Base-by-base conservation (phyloP, 306 rosid species). In the Lathyrus sativus region DNA sequence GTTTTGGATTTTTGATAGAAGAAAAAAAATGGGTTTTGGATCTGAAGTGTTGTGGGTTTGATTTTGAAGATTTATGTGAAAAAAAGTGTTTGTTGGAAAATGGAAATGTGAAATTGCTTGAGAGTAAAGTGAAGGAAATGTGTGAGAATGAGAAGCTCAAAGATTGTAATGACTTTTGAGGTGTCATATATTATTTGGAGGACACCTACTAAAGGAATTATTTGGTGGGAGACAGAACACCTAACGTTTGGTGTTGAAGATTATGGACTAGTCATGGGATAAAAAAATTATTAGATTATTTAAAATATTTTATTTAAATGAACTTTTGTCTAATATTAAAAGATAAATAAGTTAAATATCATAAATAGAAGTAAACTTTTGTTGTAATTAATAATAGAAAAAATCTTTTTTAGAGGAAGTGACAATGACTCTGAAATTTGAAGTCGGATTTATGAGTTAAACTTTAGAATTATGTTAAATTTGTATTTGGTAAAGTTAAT, bases 111-210 rank as follows among this genome's bases (percentile, higher is more conserved):
- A 68, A 76, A 68, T 79, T 64, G 70, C 74, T 64, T 73, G 9
- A 35, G 55, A 65, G 58, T 54, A 45, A 76, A 76, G 81, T 39
- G 70, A 72, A 73, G 73, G n/a, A 11, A 72, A 76, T 9, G 10
- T 67, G 59, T n/a, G 14, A 18, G 39, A 29, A 29, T 15, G 4
- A 28, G 11, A 56, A 7, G 38, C 11, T 28, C 10, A 12, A 13
- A 29, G 9, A 5, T 37, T 39, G 58, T 33, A 54, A 3, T 59
- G 61, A 67, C 61, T 50, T 19, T 0, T 54, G 57, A 68, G 51
- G 62, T 60, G 69, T 63, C 72, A 53, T 1, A 66, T 46, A 17
- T 48, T 14, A 38, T 2, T 17, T 15, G 28, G 14, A 53, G 7
- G 22, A 19, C 50, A 70, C 69, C 76, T n/a, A 74, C 65, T 70